Base-by-base conservation (phyloP, 352 stramenopile species). In the Pythium rishiriense region DNA sequence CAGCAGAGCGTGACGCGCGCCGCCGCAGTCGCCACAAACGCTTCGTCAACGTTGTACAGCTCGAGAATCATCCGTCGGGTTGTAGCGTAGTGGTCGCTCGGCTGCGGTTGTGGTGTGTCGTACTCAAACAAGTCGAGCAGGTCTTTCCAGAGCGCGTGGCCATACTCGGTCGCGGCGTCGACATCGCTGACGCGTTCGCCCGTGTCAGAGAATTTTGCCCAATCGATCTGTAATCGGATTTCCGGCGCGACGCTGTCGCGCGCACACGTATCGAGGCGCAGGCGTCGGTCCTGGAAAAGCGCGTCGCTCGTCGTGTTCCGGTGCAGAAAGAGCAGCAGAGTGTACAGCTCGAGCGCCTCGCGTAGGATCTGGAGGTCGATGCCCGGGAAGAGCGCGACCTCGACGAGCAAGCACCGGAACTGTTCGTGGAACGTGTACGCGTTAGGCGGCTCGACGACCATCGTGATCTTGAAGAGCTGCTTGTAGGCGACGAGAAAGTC, bases 281-380 rank as follows among this genome's bases (percentile, higher is more conserved):
- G 21, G 11, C 55, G 42, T 3, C 10, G 8, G 22, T 62, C 55
- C 10, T 26, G 19, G 43, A 47, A 24, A n/a, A 62, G 55, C 29
- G 33, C 42, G 28, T 62, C 55, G 31, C 43, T 43, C 4, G 15
- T 53, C 3, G 55, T 54, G 21, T 53, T n/a, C n/a, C 43, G 55
- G 28, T 62, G 55, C 12, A 62, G 21, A 46, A 62, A 54, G 17
- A 62, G n/a, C 28, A 62, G 2, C 6, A 62, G 31, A 19, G 25
- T 43, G 21, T 52, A 62, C 9, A 62, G 55, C 45, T 62, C 55
- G 3, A 54, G 21, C 29, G 29, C 11, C 28, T 53, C 41, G 11
- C 55, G 55, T 5, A 62, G 28, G 3, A 11, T 10, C 24, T 11
- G 11, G 6, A 61, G 11, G 12, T 62, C 43, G 26, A 47, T n/a